These are phyloP conservation scores for Amaranthus hypochondriacus DNA, from an alignment of 148 eudicot species.

Conservation along the genomic window DNA sequence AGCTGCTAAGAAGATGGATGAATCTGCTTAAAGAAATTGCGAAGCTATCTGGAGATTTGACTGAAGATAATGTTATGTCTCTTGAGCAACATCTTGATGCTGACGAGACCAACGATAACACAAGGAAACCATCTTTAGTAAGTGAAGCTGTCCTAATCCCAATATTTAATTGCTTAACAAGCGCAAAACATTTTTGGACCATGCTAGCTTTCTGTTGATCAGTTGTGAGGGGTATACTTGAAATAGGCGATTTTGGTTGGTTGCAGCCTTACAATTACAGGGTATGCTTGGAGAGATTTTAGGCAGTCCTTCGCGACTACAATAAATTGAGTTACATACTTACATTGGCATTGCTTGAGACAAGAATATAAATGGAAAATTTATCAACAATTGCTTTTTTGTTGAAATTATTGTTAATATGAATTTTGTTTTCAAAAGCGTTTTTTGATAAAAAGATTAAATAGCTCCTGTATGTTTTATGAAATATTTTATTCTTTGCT, in stretches of 20 bases:
- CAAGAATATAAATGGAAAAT: no score
- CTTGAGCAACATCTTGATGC: slow-evolving; percentile 46
- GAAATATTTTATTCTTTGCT: no score
- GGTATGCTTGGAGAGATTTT: no score
- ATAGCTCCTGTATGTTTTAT: no score
- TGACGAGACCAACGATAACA: slow-evolving; percentile 57
- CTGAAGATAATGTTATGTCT: slow-evolving; percentile 44
- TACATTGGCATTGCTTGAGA: no score
- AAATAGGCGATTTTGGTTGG: background rate
- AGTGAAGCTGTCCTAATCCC: slow-evolving; percentile 30
- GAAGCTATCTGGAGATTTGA: slow-evolving; percentile 40
- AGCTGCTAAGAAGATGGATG: slow-evolving; percentile 77
- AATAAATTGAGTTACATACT: background rate
- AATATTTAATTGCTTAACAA: slow-evolving; percentile 1
- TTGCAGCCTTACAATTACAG: no score
- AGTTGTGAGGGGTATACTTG: background rate
- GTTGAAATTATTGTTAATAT: no score
- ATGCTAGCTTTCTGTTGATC: background rate
- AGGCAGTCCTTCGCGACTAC: background rate
- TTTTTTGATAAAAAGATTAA: no score
- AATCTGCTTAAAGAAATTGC: slow-evolving; percentile 66
- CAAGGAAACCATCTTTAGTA: slow-evolving; percentile 63
- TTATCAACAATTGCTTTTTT: no score
- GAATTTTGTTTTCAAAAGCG: no score
- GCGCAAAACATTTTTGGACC: slow-evolving; percentile 2